Base-by-base conservation (phyloP, 1,284 basidiomycete species). In the Filobasidium uniguttulatum region DNA sequence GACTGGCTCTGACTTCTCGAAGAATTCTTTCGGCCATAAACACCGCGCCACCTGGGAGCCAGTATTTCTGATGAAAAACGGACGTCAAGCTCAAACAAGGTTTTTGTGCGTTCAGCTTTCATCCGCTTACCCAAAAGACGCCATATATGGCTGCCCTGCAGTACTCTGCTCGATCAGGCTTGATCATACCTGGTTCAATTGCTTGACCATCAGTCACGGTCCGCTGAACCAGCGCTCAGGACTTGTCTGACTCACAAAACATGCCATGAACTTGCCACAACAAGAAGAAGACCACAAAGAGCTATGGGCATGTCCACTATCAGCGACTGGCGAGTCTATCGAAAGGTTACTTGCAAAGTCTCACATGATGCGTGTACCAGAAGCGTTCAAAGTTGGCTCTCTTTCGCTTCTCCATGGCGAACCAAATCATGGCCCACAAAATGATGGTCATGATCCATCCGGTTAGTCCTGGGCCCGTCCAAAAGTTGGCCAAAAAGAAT, bases 261-360 rank as follows among this genome's bases (percentile, higher is more conserved):
- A 90, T 84, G 49, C 88, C 87, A 63, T 91, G 88, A 31, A 90
- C 72, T 67, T 91, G 87, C 87, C 88, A 91, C 60, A 74, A 73
- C 64, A 86, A 76, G 73, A 93, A 93, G 75, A 89, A 89, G 55
- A 85, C 63, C 60, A 90, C 78, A 72, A 88, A 89, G 46, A 93
- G 74, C 66, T 70, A 59, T 15, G 56, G 51, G 15, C 55, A 54
- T 45, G 30, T 50, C 10, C 53, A 55, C 30, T 37, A 36, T 14
- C 3, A 23, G 14, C n/a, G 14, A 29, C 8, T 7, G 38, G 15
- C 19, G 9, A 19, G 15, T 10, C 19, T 4, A 34, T 4, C 33
- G 9, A 10, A n/a, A 15, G 36, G n/a, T n/a, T 5, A 14, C 6
- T 38, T 44, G 25, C 7, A 37, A 47, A 5, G 8, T 49, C 58